Evolutionary conservation across 805 yeast genomes (phyloP).

Genomic region (Kodamaea kaohsiungensis): DNA sequence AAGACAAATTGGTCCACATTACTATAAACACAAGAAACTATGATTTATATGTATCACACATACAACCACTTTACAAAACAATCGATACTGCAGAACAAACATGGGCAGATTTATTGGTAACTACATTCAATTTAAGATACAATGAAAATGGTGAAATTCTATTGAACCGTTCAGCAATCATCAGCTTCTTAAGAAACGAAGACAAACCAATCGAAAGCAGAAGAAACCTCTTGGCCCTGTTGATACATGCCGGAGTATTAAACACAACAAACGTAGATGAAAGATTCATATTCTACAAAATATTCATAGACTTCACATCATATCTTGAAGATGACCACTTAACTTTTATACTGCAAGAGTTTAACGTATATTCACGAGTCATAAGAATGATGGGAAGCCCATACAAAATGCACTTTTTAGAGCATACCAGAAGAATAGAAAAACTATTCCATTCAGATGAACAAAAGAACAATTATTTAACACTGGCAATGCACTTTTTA

Average conservation of each 20-base stretch:
- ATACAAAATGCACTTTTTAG: conserved; percentile 10
- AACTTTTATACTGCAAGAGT: conserved; percentile 17
- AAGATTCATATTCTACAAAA: conserved; percentile 13
- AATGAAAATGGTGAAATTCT: conserved; percentile 10
- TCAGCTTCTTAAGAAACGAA: conserved; percentile 17
- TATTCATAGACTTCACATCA: conserved; percentile 19
- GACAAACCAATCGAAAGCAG: conserved; percentile 15
- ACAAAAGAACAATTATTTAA: conserved; percentile 15
- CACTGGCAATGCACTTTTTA: conserved; percentile 18
- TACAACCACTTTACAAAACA: conserved; percentile 19
- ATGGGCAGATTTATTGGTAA: conserved; percentile 27
- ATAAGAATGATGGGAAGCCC: conserved; percentile 20
- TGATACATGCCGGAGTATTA: conserved; percentile 20
- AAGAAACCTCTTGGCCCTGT: conserved; percentile 20
- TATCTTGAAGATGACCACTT: conserved; percentile 22
- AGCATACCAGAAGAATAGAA: conserved; percentile 14
- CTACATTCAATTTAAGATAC: conserved; percentile 22
- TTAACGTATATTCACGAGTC: conserved; percentile 19
- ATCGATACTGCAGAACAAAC: conserved; percentile 3
- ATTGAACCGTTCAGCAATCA: conserved; percentile 15
- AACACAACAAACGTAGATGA: conserved; percentile 14
- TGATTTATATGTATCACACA: conserved; percentile 18
- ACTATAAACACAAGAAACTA: conserved; percentile 29
- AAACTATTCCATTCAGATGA: conserved; percentile 5
- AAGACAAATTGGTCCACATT: conserved; percentile 25